Evolutionary conservation across 805 yeast species (phyloP), one percentile per base, ranked within the genome.

Genomic region (Yamadazyma ubonensis): DNA sequence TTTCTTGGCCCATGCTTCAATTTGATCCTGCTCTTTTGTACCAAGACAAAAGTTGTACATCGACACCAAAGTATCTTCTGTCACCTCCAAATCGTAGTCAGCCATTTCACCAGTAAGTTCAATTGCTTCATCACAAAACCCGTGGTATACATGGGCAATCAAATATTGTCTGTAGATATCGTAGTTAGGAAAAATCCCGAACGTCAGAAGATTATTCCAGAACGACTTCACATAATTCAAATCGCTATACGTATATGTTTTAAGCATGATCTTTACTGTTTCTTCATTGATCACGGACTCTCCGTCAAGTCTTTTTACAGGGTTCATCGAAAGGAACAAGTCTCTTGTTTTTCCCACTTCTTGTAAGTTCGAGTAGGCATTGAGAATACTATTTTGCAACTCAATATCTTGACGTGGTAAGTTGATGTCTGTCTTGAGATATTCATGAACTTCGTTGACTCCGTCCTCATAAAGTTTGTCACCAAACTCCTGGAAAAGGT

Each of bases 121-220:
- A 5, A 80, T 59, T 0, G 93, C 93, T 3, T 75, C 71, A 7
- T 71, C 71, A 27, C 70, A 73, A 33, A 71, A 63, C 6, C 83
- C 88, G 53, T 79, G 79, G 49, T 81, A 81, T 44, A 85, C 82
- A 54, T 83, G 81, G 0, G 88, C 86, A 41, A 83, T 75, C 23
- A 86, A 57, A 50, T 76, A 81, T 54, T 83, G 87, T 29, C 70
- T 71, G 53, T 72, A 74, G 23, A 81, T 70, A 7, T 68, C 68
- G 25, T 71, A 59, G 43, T 75, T 71, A 0, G 86, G 86, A 9
- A 67, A 47, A 4, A 85, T 58, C 0, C 73, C 75, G 49, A 69
- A 78, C 28, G 64, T 64, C 1, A 82, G 73, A 18, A 85, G 55
- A 42, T 74, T 74, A 38, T 73, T 68, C 83, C 88, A 86, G 30